A percentile compares a stretch with the other conserved stretches of the same genome.
Evolutionary conservation across 148 eudicot species (phyloP).

Genomic region (Rhododendron kiyosumense): DNA sequence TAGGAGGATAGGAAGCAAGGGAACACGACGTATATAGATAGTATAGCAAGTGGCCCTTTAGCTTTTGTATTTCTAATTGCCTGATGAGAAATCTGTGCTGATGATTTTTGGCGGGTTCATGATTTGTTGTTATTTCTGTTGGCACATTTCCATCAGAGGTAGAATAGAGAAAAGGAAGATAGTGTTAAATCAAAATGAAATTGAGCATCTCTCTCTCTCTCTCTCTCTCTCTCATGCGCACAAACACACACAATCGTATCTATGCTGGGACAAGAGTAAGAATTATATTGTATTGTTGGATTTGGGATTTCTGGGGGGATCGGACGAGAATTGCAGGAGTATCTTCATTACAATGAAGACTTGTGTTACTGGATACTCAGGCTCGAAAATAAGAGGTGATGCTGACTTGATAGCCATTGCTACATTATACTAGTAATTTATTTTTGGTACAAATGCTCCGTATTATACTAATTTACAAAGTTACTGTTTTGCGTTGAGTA

Average conservation of each 20-base stretch:
- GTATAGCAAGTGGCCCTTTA: not conserved
- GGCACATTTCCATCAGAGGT: constrained; percentile 7
- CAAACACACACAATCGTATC: not conserved
- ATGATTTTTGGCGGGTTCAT: constrained; percentile 1
- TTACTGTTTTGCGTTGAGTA: not conserved
- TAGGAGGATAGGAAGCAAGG: constrained; percentile 6
- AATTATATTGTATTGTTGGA: not conserved
- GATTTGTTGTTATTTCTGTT: not conserved
- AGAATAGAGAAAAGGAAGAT: not conserved
- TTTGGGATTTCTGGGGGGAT: not conserved
- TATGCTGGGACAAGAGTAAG: not conserved
- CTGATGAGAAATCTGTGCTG: constrained; percentile 6
- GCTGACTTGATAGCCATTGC: not conserved
- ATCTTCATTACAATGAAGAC: not conserved
- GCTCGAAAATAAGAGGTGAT: not conserved
- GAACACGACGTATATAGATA: not conserved
- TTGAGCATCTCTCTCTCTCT: not conserved
- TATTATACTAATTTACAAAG: too few relatives aligned
- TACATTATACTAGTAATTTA: not conserved
- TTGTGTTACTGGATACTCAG: not conserved
- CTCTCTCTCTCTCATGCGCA: not conserved
- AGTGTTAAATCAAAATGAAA: not conserved
- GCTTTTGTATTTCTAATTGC: not conserved
- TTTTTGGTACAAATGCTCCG: too few relatives aligned
- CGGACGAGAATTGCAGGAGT: not conserved